A percentile compares a stretch with the other conserved stretches of the same genome.
phyloP scores from a whole-genome alignment of 495 filamentous ascomycete genomes.

The Penicillium pulvis region DNA sequence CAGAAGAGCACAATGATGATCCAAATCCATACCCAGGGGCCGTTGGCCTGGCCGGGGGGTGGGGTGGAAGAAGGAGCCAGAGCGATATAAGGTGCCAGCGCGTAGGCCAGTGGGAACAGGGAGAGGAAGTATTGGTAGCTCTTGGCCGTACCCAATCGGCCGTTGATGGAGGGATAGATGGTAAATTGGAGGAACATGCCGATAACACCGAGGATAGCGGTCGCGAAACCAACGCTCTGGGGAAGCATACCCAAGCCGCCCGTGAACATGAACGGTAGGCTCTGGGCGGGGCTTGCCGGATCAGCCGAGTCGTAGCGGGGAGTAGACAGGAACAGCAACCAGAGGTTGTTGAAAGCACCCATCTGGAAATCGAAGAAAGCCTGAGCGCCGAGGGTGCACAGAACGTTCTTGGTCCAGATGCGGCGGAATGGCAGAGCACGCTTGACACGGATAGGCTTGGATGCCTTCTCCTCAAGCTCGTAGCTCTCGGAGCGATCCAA shows the following conservation, averaged over 20 bases:
- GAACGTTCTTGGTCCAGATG: conserved; percentile 80
- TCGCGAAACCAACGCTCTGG: conserved; percentile 71
- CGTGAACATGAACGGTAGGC: conserved; percentile 71
- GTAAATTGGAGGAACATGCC: conserved; percentile 78
- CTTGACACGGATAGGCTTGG: conserved; percentile 29
- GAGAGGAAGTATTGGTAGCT: conserved; percentile 69
- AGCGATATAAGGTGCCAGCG: conserved; percentile 70
- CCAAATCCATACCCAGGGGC: conserved; percentile 64
- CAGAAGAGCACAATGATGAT: conserved; percentile 69
- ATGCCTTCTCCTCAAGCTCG: conserved; percentile 43
- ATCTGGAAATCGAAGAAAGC: conserved; percentile 75
- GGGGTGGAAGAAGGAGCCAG: conserved; percentile 62
- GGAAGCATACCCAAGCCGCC: conserved; percentile 79
- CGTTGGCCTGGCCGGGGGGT: conserved; percentile 65
- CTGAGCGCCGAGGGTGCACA: conserved; percentile 66
- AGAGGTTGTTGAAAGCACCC: conserved; percentile 80
- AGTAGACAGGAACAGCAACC: conserved; percentile 83
- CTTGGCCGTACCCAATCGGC: conserved; percentile 65
- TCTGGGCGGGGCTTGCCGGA: conserved; percentile 42
- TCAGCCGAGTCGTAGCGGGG: conserved; percentile 63
- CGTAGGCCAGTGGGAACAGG: conserved; percentile 75
- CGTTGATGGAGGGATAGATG: conserved; percentile 70
- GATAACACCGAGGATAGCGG: conserved; percentile 74
- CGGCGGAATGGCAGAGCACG: conserved; percentile 63
- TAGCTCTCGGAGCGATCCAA: conserved; percentile 39